phyloP scores from a whole-genome alignment of 2,329 filamentous ascomycete genomes.

The Sarocladium strictum region DNA sequence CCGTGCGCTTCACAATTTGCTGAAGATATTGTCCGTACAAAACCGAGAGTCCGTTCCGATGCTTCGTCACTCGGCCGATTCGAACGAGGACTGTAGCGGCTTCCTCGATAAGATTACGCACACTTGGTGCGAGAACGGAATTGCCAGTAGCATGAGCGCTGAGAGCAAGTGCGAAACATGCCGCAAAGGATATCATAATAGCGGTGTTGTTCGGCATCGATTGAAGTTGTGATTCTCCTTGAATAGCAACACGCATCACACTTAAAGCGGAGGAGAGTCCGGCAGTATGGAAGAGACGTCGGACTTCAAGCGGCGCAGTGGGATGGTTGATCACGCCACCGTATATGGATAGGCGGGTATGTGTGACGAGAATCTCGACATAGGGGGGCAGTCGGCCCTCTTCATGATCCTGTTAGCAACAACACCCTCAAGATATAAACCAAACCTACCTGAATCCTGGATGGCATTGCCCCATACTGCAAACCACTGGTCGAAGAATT shows the following conservation, averaged over 20 bases:
- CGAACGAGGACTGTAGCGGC: conserved; percentile 63
- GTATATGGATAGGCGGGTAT: conserved; percentile 69
- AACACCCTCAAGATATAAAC: conserved; percentile 11
- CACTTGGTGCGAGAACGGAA: conserved; percentile 55
- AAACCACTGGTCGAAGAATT: conserved; percentile 61
- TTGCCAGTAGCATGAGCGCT: conserved; percentile 52
- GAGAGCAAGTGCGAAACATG: conserved; percentile 61
- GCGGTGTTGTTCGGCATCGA: conserved; percentile 76
- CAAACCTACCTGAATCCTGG: conserved; percentile 36
- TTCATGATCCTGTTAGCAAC: conserved; percentile 13
- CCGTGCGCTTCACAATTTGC: conserved; percentile 35
- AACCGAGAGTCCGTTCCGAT: conserved; percentile 59
- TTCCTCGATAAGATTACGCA: conserved; percentile 60
- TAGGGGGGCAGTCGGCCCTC: conserved; percentile 60
- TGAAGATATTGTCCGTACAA: conserved; percentile 41
- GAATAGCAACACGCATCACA: conserved; percentile 66
- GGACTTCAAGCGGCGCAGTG: conserved; percentile 63
- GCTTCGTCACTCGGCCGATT: conserved; percentile 58
- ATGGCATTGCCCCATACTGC: conserved; percentile 45
- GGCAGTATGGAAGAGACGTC: conserved; percentile 66
- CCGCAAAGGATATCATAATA: conserved; percentile 73
- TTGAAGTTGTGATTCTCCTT: conserved; percentile 61
- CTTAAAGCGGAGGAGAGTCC: conserved; percentile 68
- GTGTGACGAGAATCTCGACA: conserved; percentile 67
- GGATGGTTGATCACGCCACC: conserved; percentile 69